Evolutionary conservation across 192 early-diverging fungal genomes (phyloP), one percentile per base, ranked within the genome.

Genomic region (Coemansia sp.): DNA sequence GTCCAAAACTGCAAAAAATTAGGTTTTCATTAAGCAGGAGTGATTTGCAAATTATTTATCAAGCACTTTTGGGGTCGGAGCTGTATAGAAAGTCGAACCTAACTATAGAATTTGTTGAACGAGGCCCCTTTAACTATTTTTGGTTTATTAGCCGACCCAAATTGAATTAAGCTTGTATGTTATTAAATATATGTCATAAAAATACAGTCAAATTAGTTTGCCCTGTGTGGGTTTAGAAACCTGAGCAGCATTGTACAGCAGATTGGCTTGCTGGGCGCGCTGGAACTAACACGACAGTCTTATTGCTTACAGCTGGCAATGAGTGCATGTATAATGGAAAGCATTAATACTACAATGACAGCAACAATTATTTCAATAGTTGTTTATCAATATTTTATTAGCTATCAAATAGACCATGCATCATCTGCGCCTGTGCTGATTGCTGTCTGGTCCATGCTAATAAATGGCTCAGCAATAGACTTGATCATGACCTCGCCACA

Each of bases 401-500:
- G 15, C 12, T 48, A 19, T 48, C 46, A 48, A 48, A 92, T 85
- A 6, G 81, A 82, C 91, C 91, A 92, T 8, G 82, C 79, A 50
- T 82, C 64, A 15, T 85, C 74, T 0, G 72, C 61, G 8, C 83
- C 83, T 23, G 17, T 19, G 7, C 19, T 20, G 46, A 48, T 20
- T 48, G 49, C 22, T 2, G 40, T 40, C 81, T 46, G 50, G 5
- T 62, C 68, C 40, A 37, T 66, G 34, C 75, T 72, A 19, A 94
- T 72, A 68, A 98, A 95, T 11, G 91, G 90, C 57, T 87, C 82
- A 42, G 91, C 91, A 25, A 97, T 88, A 9, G 88, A 87, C 59
- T 89, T 89, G 62, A 99, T 96, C 90, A 98, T 97, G 19, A 89
- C 70, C 62, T 99, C 97, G 11, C 96, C 94, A 51, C 97, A 99